Evolutionary conservation across 2,329 filamentous ascomycete genomes (phyloP).

Genomic region (Colletotrichum scovillei): DNA sequence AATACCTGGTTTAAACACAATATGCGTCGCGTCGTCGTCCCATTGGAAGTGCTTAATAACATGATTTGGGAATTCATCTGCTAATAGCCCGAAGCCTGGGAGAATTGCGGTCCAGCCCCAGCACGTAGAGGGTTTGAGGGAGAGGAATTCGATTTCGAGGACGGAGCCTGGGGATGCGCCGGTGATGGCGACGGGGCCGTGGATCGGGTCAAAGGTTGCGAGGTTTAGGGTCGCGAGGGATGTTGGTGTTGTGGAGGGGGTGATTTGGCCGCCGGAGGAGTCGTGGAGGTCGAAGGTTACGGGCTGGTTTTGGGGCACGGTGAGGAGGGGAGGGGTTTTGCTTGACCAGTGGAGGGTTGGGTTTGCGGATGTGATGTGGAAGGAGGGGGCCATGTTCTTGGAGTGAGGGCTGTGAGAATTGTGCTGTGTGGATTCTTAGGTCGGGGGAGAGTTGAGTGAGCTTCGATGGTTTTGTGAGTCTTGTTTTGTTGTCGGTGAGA

Average conservation of each 20-base stretch:
- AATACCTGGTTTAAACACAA: conserved; percentile 59
- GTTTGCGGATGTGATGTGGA: conserved; percentile 42
- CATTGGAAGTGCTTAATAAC: conserved; percentile 61
- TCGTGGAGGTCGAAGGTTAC: conserved; percentile 62
- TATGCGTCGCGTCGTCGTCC: conserved; percentile 39
- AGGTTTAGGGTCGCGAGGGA: conserved; percentile 55
- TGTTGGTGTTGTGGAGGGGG: conserved; percentile 51
- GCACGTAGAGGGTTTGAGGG: conserved; percentile 52
- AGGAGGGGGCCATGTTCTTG: conserved; percentile 6
- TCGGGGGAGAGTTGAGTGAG: too few species aligned
- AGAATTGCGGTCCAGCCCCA: conserved; percentile 67
- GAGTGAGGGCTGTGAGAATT: background rate
- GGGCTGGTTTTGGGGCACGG: conserved; percentile 57
- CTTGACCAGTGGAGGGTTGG: conserved; percentile 62
- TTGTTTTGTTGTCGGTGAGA: background rate
- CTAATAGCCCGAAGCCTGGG: conserved; percentile 60
- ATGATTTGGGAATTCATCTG: conserved; percentile 57
- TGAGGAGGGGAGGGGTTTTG: conserved; percentile 55
- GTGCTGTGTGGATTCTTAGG: too few species aligned
- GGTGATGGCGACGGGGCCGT: conserved; percentile 61
- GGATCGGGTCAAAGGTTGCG: conserved; percentile 57
- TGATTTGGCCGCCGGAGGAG: conserved; percentile 62
- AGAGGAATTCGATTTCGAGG: conserved; percentile 61
- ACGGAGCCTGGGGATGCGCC: conserved; percentile 63
- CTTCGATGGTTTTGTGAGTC: background rate